Evolutionary conservation across 1,284 basidiomycete genomes (phyloP), one percentile per base, ranked within the genome.

Genomic region (Boletus holoroseus): DNA sequence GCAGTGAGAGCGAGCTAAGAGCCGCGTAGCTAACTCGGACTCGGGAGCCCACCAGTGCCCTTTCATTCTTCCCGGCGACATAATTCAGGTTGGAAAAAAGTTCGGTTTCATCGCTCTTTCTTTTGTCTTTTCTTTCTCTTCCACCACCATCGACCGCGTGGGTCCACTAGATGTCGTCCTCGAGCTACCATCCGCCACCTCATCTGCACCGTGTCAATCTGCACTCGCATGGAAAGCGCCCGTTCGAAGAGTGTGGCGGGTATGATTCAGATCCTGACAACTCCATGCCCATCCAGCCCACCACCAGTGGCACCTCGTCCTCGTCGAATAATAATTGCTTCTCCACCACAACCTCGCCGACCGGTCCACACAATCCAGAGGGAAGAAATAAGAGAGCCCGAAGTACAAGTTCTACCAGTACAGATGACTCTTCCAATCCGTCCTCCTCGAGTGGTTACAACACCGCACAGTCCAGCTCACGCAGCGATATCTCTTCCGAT

Each of bases 401-500:
- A 9, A 66, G 64, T 15, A 69, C 66, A 5, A 68, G 66, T 12
- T 68, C 66, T 1, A 53, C 67, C 37, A 57, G 54, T 20, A 66
- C 64, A 5, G 61, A 65, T 40, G 54, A 45, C 49, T 62, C 64
- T 4, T 54, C 62, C 20, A 55, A 55, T 27, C 52, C 55, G 8
- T 68, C 63, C 27, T 45, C 54, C 22, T 68, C 66, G 5, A 67
- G 58, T 44, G 66, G 64, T 6, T 66, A 66, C 64, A 64, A 52
- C 48, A 69, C 64, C 46, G 64, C 64, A 26, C 68, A 58, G 47
- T 69, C 64, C 44, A 66, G 67, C 54, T 67, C 64, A 11, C 58
- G 18, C 34, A 69, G 62, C 59, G 61, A 67, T 53, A 50, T 67
- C 49, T 56, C 48, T 20, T 32, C 55, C 40, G 55, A 61, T 59